Evolutionary conservation across 495 filamentous ascomycete genomes (phyloP), one percentile per base, ranked within the genome.

Genomic region (Trichoderma gamsii): DNA sequence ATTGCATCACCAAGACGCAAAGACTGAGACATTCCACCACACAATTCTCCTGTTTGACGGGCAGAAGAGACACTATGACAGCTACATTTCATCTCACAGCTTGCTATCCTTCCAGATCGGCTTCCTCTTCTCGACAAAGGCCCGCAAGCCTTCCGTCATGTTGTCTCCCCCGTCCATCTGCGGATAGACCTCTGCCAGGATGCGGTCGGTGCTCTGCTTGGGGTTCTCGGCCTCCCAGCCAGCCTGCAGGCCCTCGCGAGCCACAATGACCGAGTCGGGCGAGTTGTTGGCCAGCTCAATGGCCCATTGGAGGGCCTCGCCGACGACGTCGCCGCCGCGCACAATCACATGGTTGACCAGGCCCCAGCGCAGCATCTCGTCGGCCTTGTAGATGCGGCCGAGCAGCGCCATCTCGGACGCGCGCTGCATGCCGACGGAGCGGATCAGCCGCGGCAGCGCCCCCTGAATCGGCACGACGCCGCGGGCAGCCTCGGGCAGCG

Each of bases 61-160:
- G 25, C 29, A 23, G 8, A 29, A 25, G 56, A 16, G 64, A 72
- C 63, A 68, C 67, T 63, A 38, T 51, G 41, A 23, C 32, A n/a
- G 7, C 3, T 32, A 6, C 18, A 2, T n/a, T 27, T 27, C 18
- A 16, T 27, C n/a, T 72, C 73, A 96, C 72, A 96, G 73, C 78
- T 92, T 93, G 73, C 86, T 89, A 74, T 87, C 81, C 73, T 82
- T 82, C 91, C 92, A 94, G 65, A 77, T 81, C 27, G 90, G 85
- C 75, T 84, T 81, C 77, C 91, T 81, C 78, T 86, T 92, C 84
- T 93, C 91, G 69, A 90, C 85, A 84, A 96, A 96, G 68, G 89
- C 89, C 77, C 74, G 82, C 49, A 95, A 81, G 0, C 91, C 92
- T 78, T 96, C 92, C 70, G 78, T 82, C 75, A 91, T 89, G 79